Evolutionary conservation across 495 filamentous ascomycete species (phyloP).

Genomic region (Massariosphaeria phaeospora): DNA sequence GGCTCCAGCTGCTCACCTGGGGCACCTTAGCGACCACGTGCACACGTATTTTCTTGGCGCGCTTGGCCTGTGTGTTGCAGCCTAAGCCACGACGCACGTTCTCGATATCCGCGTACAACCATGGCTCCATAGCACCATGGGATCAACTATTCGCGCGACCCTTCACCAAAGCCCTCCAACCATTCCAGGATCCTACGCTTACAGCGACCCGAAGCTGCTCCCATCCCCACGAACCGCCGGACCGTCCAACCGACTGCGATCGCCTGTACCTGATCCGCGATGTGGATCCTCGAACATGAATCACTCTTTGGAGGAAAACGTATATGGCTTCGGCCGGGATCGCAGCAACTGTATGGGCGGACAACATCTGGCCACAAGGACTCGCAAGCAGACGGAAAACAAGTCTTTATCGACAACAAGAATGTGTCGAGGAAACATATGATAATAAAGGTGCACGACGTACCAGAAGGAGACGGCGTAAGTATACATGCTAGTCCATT

Average conservation of each 20-base stretch:
- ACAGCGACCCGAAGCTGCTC: too few relatives aligned
- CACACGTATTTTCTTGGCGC: too few relatives aligned
- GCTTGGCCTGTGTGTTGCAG: too few relatives aligned
- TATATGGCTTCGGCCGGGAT: slow-evolving; percentile 40
- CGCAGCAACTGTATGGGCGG: slow-evolving; percentile 38
- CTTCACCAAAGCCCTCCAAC: too few relatives aligned
- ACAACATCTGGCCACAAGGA: slow-evolving; percentile 30
- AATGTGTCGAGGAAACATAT: slow-evolving; percentile 88
- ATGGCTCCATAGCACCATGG: too few relatives aligned
- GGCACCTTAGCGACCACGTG: too few relatives aligned
- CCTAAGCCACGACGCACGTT: too few relatives aligned
- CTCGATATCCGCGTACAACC: too few relatives aligned
- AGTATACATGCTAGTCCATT: background rate
- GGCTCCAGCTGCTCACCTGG: too few relatives aligned
- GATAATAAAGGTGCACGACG: slow-evolving; percentile 63
- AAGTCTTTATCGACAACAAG: slow-evolving; percentile 57
- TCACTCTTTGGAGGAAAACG: slow-evolving; percentile 39
- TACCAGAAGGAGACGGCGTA: slow-evolving; percentile 68
- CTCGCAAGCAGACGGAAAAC: slow-evolving; percentile 41
- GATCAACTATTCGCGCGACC: too few relatives aligned
- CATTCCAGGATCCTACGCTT: too few relatives aligned
- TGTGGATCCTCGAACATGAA: slow-evolving; percentile 41
- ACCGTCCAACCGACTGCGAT: background rate
- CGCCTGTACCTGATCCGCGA: slow-evolving; percentile 1
- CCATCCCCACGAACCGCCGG: background rate